Base-by-base conservation (phyloP, 2,329 filamentous ascomycete genomes). In the Colletotrichum paranaense region DNA sequence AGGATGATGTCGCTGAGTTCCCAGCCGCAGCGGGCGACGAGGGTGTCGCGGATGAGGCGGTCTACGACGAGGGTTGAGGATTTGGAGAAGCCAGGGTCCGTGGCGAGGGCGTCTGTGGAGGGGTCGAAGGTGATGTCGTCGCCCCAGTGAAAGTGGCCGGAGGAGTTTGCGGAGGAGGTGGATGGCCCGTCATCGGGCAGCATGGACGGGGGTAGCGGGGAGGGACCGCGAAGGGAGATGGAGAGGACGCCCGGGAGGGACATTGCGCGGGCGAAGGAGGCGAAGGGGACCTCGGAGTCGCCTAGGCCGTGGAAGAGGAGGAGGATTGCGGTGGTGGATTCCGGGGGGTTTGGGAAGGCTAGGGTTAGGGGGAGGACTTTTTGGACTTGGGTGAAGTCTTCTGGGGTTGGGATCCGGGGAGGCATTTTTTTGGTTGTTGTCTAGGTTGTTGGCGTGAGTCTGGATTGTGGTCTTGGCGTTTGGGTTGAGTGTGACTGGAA, bases 271-370 rank as follows among this genome's bases (percentile, higher is more conserved):
- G 92, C 94, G 74, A 97, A 93, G 57, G 84, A 84, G 73, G 90
- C 88, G 81, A 97, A 97, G 46, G 93, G 87, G 3, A 81, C 78
- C 73, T 94, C 89, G 42, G 89, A 91, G 83, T 97, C 95, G 75
- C 95, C 95, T 14, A 97, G 89, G 75, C 95, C 95, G 82, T 97
- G 95, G 71, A 97, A 90, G 64, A 97, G 89, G 79, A 97, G 84
- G 74, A 97, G 90, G 76, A 97, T 87, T 77, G 95, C 92, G 56
- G 91, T 93, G 11, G 92, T 90, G 14, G 89, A 88, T 74, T 93
- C 90, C 49, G 88, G 84, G 26, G 88, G 87, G 32, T 84, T 81
- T 55, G 88, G 88, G 79, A 85, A 88, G 76, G 88, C 84, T 58
- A 88, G 80, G 63, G 85, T 82, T 72, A 87, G 78, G 14, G 83